Percentiles rank a stretch among this genome's conserved stretches.
Conservation (phyloP, 2,329 filamentous ascomycete genomes). For the Metarhizium humberi region DNA sequence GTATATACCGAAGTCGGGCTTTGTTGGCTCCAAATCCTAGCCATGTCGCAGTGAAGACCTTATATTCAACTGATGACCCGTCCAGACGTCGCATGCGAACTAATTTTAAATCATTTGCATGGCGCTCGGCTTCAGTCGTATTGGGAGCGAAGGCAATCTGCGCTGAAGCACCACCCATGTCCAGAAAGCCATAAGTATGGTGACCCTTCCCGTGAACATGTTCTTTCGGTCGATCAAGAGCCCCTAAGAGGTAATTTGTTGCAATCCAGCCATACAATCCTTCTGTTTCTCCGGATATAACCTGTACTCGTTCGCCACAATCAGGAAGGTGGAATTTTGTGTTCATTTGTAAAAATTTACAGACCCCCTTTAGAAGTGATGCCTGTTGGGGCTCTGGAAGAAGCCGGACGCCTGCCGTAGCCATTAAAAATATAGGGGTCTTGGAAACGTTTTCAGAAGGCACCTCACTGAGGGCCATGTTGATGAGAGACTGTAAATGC, state of each 20-base stretch:
- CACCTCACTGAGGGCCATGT: conserved; percentile 72
- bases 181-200: conserved; percentile 92
- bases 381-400: conserved; percentile 65
- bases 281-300: conserved; percentile 92
- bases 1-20: conserved; percentile 77
- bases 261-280: conserved; percentile 96
- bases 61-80: conserved; percentile 69
- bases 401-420: conserved; percentile 89
- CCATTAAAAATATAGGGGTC: conserved; percentile 90
- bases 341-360: conserved; percentile 67
- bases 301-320: conserved; percentile 80
- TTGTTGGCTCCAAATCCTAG: conserved; percentile 95
- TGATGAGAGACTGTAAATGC: conserved; percentile 69
- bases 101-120: conserved; percentile 80
- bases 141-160: conserved; percentile 98
- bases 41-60: conserved; percentile 94
- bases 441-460: conserved; percentile 67
- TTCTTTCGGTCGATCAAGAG: conserved; percentile 68
- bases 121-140: conserved; percentile 77
- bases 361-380: conserved; percentile 67
- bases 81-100: conserved; percentile 77
- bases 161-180: conserved; percentile 96
- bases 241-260: conserved; percentile 87
- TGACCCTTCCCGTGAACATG: conserved; percentile 81
- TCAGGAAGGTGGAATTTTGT: conserved; percentile 83